Percentiles rank a stretch among this genome's conserved stretches.
These are phyloP conservation scores for Penicillium freii DNA, from an alignment of 2,329 filamentous ascomycete species.

Conservation along the genomic window DNA sequence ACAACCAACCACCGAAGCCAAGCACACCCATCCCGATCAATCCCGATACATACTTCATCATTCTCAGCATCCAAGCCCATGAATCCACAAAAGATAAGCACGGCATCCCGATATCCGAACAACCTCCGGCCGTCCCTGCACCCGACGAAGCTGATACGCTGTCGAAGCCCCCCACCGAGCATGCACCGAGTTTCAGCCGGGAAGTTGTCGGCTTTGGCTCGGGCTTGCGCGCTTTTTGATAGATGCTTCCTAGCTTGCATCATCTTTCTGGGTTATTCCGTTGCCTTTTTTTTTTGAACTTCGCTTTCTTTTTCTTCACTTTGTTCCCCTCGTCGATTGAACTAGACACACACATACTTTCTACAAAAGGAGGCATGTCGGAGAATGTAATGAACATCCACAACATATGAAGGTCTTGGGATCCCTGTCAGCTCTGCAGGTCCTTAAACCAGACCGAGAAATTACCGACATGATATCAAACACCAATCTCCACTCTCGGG, in stretches of 20 bases:
- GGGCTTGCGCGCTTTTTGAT: conserved; percentile 4
- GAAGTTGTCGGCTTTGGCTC: conserved; percentile 13
- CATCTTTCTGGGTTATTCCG: background rate
- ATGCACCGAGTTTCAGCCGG: conserved; percentile 16
- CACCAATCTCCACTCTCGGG: conserved; percentile 2
- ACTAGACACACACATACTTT: background rate
- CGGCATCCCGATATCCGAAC: conserved; percentile 9
- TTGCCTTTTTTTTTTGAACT: background rate
- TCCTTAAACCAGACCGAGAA: background rate
- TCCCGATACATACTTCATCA: background rate
- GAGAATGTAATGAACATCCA: background rate
- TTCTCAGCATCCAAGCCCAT: background rate
- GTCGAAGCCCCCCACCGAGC: conserved; percentile 1
- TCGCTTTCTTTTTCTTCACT: background rate
- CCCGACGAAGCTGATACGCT: background rate
- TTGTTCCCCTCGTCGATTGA: background rate
- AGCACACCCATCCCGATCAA: background rate
- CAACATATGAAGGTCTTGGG: too few species aligned
- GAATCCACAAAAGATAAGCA: background rate
- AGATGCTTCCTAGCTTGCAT: background rate
- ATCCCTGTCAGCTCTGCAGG: background rate
- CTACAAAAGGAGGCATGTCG: background rate
- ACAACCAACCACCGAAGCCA: background rate
- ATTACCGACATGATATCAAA: background rate
- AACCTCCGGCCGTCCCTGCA: background rate